Base-by-base conservation (phyloP, 202 grass and related monocot species). In the Carex arenaria region DNA sequence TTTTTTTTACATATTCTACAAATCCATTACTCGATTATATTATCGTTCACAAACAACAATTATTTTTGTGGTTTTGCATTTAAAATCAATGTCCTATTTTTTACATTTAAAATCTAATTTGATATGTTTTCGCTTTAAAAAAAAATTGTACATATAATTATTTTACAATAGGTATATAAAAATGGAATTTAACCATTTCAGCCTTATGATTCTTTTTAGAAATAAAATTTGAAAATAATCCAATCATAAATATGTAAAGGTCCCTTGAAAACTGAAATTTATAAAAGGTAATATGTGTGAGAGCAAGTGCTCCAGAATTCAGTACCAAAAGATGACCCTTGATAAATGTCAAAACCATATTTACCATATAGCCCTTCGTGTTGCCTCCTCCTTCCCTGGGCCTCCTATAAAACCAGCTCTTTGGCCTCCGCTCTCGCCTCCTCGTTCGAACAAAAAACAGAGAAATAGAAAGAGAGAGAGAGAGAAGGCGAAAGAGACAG, bases 401-500 rank as follows among this genome's bases (percentile, higher is more conserved):
- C 0, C 12, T 5, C 36, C 30, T 90, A 90, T 77, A 87, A 85
- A 89, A 78, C 70, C 53, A 55, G 72, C 62, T 65, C 69, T 73
- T 60, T 60, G 43, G 49, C 81, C 77, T 22, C 45, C 67, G 0
- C 56, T 30, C 30, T 23, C 36, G 3, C 5, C 55, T 13, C 60
- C 36, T 34, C 31, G 72, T 65, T 43, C 67, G 9, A 85, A 77
- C 83, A 22, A 18, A 18, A 85, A 77, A 62, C 53, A 84, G 18
- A 82, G 36, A 38, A 38, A 38, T 5, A 38, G 36, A 38, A 6
- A 71, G 64, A 83, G 69, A 64, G 54, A 77, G 40, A 56, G 57
- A 40, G 83, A 67, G 83, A 84, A 32, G 13, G 54, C 1, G 51
- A 83, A 60, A 82, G 19, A 82, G 62, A 53, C 3, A 54, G 7